Evolutionary conservation across 805 yeast species (phyloP).

Genomic region (Komagataella ulmi): DNA sequence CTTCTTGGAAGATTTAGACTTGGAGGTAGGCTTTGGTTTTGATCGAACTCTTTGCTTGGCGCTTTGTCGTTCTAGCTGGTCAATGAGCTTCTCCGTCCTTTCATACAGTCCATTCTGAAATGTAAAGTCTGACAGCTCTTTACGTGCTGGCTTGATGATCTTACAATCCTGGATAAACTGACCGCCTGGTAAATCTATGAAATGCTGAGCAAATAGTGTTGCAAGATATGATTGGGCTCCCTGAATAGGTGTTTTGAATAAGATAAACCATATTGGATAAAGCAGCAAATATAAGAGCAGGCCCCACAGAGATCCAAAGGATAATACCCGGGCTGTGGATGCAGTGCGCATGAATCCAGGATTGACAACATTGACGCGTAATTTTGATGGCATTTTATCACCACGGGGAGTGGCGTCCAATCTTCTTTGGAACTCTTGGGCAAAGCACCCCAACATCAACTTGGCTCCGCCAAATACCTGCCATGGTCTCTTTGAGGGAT

Average conservation of each 20-base stretch:
- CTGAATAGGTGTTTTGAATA: constrained; percentile 59
- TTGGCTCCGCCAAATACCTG: constrained; percentile 74
- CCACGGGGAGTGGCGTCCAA: constrained; percentile 46
- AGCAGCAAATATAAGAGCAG: constrained; percentile 45
- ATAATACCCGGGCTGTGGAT: constrained; percentile 62
- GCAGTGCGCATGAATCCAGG: constrained; percentile 92
- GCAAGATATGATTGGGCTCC: constrained; percentile 73
- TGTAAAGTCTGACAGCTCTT: constrained; percentile 46
- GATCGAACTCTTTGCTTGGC: constrained; percentile 22
- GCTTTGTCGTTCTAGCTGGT: constrained; percentile 50
- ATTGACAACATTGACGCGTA: constrained; percentile 63
- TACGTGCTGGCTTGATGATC: constrained; percentile 37
- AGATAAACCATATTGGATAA: constrained; percentile 75
- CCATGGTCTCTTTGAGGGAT: constrained; percentile 57
- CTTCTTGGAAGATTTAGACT: background rate
- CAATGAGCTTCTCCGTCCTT: constrained; percentile 45
- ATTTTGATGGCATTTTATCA: constrained; percentile 60
- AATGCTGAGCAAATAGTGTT: constrained; percentile 60
- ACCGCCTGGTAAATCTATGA: constrained; percentile 50
- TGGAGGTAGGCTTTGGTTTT: background rate
- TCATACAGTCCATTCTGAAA: constrained; percentile 50
- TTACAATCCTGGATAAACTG: constrained; percentile 64
- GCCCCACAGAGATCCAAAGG: constrained; percentile 58
- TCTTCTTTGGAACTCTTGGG: constrained; percentile 63
- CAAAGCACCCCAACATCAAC: constrained; percentile 60